phyloP scores from a whole-genome alignment of 139 green algal genomes.

The Pseudopediastrum boryanum region DNA sequence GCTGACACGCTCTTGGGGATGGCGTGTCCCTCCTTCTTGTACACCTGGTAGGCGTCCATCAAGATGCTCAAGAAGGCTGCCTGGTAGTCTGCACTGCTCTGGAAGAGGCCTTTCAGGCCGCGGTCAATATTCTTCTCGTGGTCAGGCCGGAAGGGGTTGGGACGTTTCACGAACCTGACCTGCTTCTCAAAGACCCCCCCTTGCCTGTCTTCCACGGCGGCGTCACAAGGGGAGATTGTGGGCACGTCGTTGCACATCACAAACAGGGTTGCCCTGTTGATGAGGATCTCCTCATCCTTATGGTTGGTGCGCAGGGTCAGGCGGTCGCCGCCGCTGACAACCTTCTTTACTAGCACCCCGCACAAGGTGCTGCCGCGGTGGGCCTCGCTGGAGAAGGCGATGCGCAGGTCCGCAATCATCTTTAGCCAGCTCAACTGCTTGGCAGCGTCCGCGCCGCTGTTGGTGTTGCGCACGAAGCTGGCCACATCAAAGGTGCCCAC shows the following conservation, averaged over 20 bases:
- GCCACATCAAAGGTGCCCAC: conserved; percentile 3
- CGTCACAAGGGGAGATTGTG: conserved; percentile 4
- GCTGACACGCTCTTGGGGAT: too few species aligned
- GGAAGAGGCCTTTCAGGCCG: background rate
- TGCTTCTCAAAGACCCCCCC: conserved; percentile 22
- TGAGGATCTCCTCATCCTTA: conserved; percentile 2
- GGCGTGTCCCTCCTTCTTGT: too few species aligned
- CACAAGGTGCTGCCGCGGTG: background rate
- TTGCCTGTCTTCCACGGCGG: background rate
- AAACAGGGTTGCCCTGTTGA: conserved; percentile 7
- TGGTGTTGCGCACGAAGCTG: conserved; percentile 19
- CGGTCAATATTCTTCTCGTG: background rate
- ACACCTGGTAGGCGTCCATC: too few species aligned
- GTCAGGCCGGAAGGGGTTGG: conserved; percentile 19
- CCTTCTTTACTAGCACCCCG: background rate
- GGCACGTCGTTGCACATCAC: conserved; percentile 22
- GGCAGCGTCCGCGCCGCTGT: conserved; percentile 5
- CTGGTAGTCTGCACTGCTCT: too few species aligned
- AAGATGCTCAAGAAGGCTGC: too few species aligned
- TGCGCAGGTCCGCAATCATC: conserved; percentile 14
- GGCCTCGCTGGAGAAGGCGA: conserved; percentile 11
- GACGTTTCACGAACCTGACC: background rate
- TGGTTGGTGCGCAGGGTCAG: conserved; percentile 16
- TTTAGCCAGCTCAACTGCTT: conserved; percentile 21
- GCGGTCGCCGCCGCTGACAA: background rate